Base-by-base conservation (phyloP, 768 basidiomycete genomes). In the Termitomyces heimii region DNA sequence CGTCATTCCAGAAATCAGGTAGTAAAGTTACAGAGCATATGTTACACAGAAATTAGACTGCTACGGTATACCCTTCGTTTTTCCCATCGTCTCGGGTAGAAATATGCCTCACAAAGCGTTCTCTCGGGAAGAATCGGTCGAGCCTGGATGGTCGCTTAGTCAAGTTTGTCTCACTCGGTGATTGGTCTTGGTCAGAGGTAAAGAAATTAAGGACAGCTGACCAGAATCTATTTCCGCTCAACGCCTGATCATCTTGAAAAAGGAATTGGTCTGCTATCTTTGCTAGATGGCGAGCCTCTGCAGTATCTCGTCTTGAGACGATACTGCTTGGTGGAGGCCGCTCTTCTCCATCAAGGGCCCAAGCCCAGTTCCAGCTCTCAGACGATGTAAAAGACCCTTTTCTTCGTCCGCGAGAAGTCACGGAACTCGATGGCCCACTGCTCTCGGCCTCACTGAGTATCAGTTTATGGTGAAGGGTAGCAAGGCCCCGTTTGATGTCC, bases 291-390 rank as follows among this genome's bases (percentile, higher is more conserved):
- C 84, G 75, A 10, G 91, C 92, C 72, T 94, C 91, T 39, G 77
- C 75, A 5, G 92, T 95, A 65, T 98, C 95, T 53, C 94, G 73
- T 56, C 94, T 76, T n/a, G 90, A 85, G 32, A 91, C 90, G 62
- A 98, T 92, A 53, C 93, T 94, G 64, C 88, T 91, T 3, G 95
- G 90, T 4, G 96, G 96, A 3, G 96, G 96, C 20, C 78, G 76
- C 71, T 97, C 94, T 51, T 82, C 75, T 16, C 77, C 83, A 59
- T 92, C 87, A 56, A 93, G 70, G 6, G 87, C 92, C 94, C 90
- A 98, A 20, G 86, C 84, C 86, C 91, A 94, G 29, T 77, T 81
- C 86, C 86, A 89, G 60, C 78, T 80, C 45, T 78, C 83, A 29
- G 80, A 76, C 6, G 75, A 76, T 42, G 74, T 73, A 54, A 70